Base-by-base conservation (phyloP, 345 rosid species). In the Ailanthus altissimus region DNA sequence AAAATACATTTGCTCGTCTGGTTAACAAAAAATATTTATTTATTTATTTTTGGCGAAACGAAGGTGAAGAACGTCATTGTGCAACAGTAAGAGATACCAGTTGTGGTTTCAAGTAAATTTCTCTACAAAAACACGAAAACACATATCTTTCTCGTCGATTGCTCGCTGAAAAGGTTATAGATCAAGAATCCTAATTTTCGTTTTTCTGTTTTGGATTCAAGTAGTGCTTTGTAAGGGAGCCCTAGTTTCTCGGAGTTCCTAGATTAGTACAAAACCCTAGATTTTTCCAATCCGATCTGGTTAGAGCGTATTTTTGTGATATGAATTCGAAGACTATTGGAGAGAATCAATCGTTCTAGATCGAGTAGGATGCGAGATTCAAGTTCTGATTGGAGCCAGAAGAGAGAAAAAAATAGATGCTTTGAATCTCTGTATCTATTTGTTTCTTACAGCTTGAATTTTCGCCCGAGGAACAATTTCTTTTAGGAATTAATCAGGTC, bases 221-320 rank as follows among this genome's bases (percentile, higher is more conserved):
- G 67, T 59, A 21, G 75, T 9, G 40, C 59, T 1, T 36, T 47
- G 42, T 23, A 3, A 18, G 60, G 20, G 49, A 62, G 73, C 81
- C 85, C 85, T 77, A 81, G 86, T 36, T 74, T 45, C 74, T 70
- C 43, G 59, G 18, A 74, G 66, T 64, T 77, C 73, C 76, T 61
- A 28, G 68, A 76, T 63, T 53, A 75, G 60, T 50, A 68, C 77
- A 21, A 83, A 83, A 73, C 83, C 84, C 83, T 84, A 72, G 58
- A 38, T n/a, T 57, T 66, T 5, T 58, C 38, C 46, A 43, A 25
- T 75, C 69, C 47, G 65, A 49, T 28, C 50, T 65, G 28, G 45
- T 45, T 36, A n/a, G 72, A 25, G 26, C 40, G 32, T 67, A 54
- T 62, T 4, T 5, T 16, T 67, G 40, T 6, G 28, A 49, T 57